A percentile compares a stretch with the other conserved stretches of the same genome.
Conservation (phyloP, 345 rosid species). For the Lenwebbia sp. region DNA sequence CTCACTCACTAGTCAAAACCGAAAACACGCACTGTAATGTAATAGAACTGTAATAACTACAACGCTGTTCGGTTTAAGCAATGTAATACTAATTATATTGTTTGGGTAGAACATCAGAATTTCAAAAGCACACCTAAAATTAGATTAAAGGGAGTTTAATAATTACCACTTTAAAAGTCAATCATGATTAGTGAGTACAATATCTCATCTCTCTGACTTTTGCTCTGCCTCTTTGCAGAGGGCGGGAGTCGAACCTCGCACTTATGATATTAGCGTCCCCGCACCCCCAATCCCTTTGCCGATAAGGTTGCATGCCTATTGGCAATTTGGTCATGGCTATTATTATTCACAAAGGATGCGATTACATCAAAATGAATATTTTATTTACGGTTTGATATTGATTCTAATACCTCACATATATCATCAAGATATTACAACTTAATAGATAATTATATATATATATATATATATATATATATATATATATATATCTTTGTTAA, state of each 20-base stretch:
- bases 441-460: not conserved
- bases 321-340: not conserved
- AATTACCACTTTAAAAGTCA: not conserved
- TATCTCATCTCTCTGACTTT: too few relatives aligned
- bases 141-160: not conserved
- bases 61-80: not conserved
- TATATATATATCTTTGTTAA: not conserved
- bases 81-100: not conserved
- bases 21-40: accelerated
- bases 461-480: too few relatives aligned
- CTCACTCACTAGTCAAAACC: not conserved
- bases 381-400: not conserved
- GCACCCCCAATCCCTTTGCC: too few relatives aligned
- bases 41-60: not conserved
- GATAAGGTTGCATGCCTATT: too few relatives aligned
- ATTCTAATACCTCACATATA: not conserved
- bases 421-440: not conserved
- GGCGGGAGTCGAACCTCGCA: too few relatives aligned
- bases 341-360: not conserved
- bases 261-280: too few relatives aligned
- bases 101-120: not conserved
- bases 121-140: not conserved
- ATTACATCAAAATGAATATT: not conserved
- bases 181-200: not conserved
- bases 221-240: too few relatives aligned